A percentile compares a stretch with the other conserved stretches of the same genome.
Evolutionary conservation across 78 protist species (phyloP).

Genomic region (Diacronema lutheri): DNA sequence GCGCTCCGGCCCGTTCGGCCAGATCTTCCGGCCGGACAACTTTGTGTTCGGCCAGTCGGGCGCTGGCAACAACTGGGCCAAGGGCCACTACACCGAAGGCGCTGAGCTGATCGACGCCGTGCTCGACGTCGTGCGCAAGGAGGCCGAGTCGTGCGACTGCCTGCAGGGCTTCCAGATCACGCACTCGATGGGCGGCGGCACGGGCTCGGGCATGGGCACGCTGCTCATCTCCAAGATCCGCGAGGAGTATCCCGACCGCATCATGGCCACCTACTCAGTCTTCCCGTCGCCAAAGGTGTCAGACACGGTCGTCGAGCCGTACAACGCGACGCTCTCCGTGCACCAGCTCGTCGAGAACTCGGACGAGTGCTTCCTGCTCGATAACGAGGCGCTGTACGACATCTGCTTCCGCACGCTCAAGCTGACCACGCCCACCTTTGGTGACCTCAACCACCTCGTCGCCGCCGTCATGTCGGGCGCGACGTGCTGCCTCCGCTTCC

Average conservation of each 20-base stretch:
- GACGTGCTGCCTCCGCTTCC: slow-evolving; percentile 97
- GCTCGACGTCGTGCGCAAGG: slow-evolving; percentile 95
- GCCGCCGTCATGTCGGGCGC: slow-evolving; percentile 91
- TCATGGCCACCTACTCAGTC: slow-evolving; percentile 94
- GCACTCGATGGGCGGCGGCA: slow-evolving; percentile 99
- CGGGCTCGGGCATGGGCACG: slow-evolving; percentile 97
- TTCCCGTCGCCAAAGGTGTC: slow-evolving; percentile 98
- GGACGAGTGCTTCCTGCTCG: slow-evolving; percentile 90
- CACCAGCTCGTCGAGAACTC: slow-evolving; percentile 96
- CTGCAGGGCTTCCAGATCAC: slow-evolving; percentile 98
- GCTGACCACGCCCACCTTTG: slow-evolving; percentile 89
- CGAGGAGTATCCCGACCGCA: slow-evolving; percentile 96
- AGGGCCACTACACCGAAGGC: slow-evolving; percentile 98
- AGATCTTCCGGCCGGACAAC: slow-evolving; percentile 93
- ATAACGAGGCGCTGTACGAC: slow-evolving; percentile 97
- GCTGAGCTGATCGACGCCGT: slow-evolving; percentile 91
- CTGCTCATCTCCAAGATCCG: slow-evolving; percentile 59
- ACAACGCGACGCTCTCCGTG: slow-evolving; percentile 96
- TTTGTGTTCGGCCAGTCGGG: slow-evolving; percentile 90
- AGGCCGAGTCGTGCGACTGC: slow-evolving; percentile 95
- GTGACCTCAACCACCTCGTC: slow-evolving; percentile 95
- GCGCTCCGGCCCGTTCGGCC: slow-evolving; percentile 87
- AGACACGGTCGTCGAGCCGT: slow-evolving; percentile 97
- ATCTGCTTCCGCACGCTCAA: slow-evolving; percentile 59
- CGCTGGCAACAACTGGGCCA: slow-evolving; percentile 97